A percentile compares a stretch with the other conserved stretches of the same genome.
Conservation (phyloP, 495 filamentous ascomycete genomes). For the Tricharina praecox region DNA sequence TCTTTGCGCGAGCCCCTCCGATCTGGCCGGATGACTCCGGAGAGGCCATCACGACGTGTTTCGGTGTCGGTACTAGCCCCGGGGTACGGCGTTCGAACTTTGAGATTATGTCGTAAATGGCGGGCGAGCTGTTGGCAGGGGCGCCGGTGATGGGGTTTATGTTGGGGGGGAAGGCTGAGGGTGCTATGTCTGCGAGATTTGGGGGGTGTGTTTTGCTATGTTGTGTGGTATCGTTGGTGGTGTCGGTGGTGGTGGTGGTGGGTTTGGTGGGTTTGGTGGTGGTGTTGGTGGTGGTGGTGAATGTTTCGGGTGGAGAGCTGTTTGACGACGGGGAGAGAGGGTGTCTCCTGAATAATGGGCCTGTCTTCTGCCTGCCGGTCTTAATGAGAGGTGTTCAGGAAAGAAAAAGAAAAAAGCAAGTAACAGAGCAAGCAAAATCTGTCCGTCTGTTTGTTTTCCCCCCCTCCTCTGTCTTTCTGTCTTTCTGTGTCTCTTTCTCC, state of each 20-base stretch:
- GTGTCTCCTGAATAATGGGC: constrained; percentile 1
- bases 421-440: too few species aligned
- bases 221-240: too few species aligned
- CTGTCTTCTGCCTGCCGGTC: not conserved
- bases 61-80: not conserved
- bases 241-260: too few species aligned
- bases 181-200: not conserved
- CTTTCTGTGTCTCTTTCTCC: too few species aligned
- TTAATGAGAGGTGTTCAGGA: constrained; percentile 7
- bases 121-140: not conserved
- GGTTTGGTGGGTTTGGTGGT: not conserved
- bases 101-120: constrained; percentile 1
- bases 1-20: not conserved
- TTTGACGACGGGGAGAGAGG: not conserved
- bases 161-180: too few species aligned
- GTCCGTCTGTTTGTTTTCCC: too few species aligned
- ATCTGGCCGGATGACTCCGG: constrained; percentile 2
- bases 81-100: constrained; percentile 1
- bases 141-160: not conserved
- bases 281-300: not conserved
- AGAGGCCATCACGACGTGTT: constrained; percentile 4
- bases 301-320: not conserved
- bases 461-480: too few species aligned
- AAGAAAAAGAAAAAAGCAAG: not conserved
- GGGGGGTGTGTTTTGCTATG: not conserved